Percentiles rank a stretch among this genome's conserved stretches.
Evolutionary conservation across 352 stramenopile species (phyloP).

Genomic region (Phytophthora colocasiae): DNA sequence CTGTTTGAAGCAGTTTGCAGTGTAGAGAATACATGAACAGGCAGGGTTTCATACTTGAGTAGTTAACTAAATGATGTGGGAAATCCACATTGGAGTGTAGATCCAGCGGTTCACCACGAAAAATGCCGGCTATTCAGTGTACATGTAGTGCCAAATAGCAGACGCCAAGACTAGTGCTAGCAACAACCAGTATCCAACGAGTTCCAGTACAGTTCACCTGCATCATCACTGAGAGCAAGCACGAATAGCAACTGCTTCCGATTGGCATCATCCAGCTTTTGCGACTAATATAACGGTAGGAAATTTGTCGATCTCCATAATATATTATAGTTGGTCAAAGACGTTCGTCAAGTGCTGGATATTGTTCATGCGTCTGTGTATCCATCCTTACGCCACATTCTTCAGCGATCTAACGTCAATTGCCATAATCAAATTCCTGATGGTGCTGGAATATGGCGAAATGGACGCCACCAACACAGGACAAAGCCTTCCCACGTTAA

Average conservation of each 20-base stretch:
- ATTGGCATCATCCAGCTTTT: constrained; percentile 1
- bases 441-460: neutral
- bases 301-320: neutral
- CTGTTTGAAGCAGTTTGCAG: too few species aligned
- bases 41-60: too few species aligned
- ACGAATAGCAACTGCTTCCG: constrained; percentile 1
- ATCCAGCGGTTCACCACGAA: too few species aligned
- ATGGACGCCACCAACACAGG: neutral
- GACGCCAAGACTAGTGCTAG: neutral
- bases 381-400: constrained; percentile 7
- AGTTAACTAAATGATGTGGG: too few species aligned
- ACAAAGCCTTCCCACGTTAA: constrained; percentile 10
- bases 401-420: neutral
- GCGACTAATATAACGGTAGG: neutral
- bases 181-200: constrained; percentile 1
- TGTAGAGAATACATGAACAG: too few species aligned
- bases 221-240: constrained; percentile 3
- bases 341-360: neutral
- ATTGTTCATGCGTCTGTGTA: constrained; percentile 8
- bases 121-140: too few species aligned
- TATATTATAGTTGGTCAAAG: too few species aligned
- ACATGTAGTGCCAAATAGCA: neutral
- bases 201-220: neutral
- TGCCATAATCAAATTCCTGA: constrained; percentile 14
- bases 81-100: too few species aligned